Base-by-base conservation (phyloP, 176 grass and related monocot genomes). In the Cenchrus fungigraminus region DNA sequence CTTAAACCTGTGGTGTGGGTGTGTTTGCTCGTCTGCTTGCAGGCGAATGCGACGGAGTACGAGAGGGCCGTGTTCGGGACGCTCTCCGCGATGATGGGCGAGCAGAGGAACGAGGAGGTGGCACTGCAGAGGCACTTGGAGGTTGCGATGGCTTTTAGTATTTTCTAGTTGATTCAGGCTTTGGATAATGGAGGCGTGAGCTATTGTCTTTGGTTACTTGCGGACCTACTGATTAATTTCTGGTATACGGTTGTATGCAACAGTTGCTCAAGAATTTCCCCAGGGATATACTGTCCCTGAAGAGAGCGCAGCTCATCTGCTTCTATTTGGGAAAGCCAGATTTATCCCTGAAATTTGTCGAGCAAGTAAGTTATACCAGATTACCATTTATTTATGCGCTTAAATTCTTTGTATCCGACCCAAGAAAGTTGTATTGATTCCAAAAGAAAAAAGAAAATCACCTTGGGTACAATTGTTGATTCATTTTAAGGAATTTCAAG, bases 221-320 rank as follows among this genome's bases (percentile, higher is more conserved):
- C 19, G 11, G 74, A 29, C 34, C 42, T 12, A 82, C 50, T 63
- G 37, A 72, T 19, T 46, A 55, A 40, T 81, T 29, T 47, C 2
- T 44, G 22, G 29, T 71, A 2, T 61, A 28, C 59, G 42, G 12
- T 72, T 77, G 43, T 60, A 3, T 80, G 43, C 67, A 12, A 17
- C 83, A 92, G 90, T 45, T 95, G 58, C 79, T 95, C 69, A 78
- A 84, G 70, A 83, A 90, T 25, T 95, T 90, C 37, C 93, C 93
- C 63, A 90, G 84, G 49, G 93, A 95, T 86, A 37, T 95, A 5
- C 78, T 88, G 59, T 92, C 93, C 68, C 85, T 95, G 2, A 95
- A 92, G 79, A 90, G 88, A 60, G 90, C 82, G 0, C 87, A 92
- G 59, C 28, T 90, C 74, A 68, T 92, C 40, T 90, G 85, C 68